Evolutionary conservation across 2,329 filamentous ascomycete genomes (phyloP), one percentile per base, ranked within the genome.

Genomic region (Ophiostoma sp.): DNA sequence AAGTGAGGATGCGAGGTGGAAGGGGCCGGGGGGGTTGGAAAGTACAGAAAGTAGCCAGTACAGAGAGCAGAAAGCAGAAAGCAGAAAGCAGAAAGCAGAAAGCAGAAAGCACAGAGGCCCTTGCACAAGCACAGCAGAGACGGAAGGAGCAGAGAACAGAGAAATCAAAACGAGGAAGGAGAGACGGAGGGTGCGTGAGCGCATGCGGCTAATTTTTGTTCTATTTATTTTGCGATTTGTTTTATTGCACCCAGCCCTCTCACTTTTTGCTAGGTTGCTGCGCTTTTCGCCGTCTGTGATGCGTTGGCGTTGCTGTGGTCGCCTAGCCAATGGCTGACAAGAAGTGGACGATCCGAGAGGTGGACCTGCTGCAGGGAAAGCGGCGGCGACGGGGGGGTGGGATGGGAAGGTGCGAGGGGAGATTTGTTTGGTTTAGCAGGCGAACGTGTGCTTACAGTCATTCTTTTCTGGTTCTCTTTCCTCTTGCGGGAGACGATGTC

Each of bases 231-330:
- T 44, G 63, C 40, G 63, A 42, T 8, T 38, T 64, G 16, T 38
- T 64, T 64, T 45, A 63, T 60, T 60, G 27, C 63, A 16, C 42
- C 49, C 62, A 58, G 62, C 49, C 64, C 52, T 68, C 62, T 67
- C 16, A 64, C 68, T 68, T 69, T 55, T 36, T 69, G 52, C 58
- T 62, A 16, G 58, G 60, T 63, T 71, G 67, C 70, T 67, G 66
- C 58, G 42, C 44, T 67, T 65, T 68, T 67, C 52, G 69, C 69
- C 60, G 65, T 66, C 60, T 69, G 69, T 64, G 73, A 73, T 74
- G 73, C 72, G 73, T 68, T 74, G 73, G 71, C 73, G 70, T 63
- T 74, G 71, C 70, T 71, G 69, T 67, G 62, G 70, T 65, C 68
- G 52, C 66, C 68, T 63, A 70, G 70, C 73, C 73, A 74, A 74